phyloP scores from a whole-genome alignment of 352 stramenopile species.

The Globisporangium rhizosaccharum region DNA sequence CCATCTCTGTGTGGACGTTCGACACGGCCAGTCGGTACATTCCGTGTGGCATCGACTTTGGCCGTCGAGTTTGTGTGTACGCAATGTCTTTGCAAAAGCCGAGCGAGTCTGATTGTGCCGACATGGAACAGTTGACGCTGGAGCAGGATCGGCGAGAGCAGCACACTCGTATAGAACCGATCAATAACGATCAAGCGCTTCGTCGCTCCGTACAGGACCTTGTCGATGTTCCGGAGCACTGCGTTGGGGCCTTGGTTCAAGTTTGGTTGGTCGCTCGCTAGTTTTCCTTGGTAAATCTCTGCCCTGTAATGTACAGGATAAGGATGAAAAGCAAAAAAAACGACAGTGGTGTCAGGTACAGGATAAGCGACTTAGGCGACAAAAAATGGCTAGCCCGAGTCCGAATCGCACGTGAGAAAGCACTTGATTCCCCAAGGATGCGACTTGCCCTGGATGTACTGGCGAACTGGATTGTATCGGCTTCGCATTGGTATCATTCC shows the following conservation, averaged over 20 bases:
- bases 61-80: background rate
- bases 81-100: background rate
- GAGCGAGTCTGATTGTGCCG: background rate
- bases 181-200: background rate
- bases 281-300: background rate
- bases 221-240: background rate
- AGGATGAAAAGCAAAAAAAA: too few relatives aligned
- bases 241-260: background rate
- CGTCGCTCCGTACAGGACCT: background rate
- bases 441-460: background rate
- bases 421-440: background rate
- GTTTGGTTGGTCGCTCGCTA: background rate
- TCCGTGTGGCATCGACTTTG: background rate
- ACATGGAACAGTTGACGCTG: background rate
- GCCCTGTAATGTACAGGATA: background rate
- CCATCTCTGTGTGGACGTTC: background rate
- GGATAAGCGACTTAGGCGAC: background rate
- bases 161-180: background rate
- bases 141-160: background rate
- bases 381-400: background rate
- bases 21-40: background rate
- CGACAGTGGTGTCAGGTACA: too few relatives aligned
- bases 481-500: background rate
- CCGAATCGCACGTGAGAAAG: background rate
- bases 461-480: background rate